phyloP scores from a whole-genome alignment of 2,329 filamentous ascomycete genomes.

The Fusarium scirpi region DNA sequence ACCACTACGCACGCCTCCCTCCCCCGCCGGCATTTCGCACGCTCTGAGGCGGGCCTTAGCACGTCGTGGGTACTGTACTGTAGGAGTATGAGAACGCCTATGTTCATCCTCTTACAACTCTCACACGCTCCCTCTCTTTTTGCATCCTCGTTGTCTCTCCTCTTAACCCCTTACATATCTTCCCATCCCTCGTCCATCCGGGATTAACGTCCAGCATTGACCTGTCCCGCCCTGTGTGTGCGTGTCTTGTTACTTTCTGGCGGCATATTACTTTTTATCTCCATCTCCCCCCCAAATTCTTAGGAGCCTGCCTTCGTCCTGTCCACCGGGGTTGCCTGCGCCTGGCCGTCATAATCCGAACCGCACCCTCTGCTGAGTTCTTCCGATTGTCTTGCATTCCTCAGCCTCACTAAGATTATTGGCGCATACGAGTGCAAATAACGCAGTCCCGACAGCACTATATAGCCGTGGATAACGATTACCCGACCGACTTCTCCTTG shows the following conservation, averaged over 20 bases:
- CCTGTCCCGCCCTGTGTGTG: conserved; percentile 25
- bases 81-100: conserved; percentile 43
- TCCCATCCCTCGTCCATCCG: conserved; percentile 29
- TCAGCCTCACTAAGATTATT: conserved; percentile 44
- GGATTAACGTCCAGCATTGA: conserved; percentile 36
- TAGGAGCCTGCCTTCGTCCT: conserved; percentile 25
- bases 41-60: conserved; percentile 40
- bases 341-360: conserved; percentile 42
- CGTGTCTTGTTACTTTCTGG: conserved; percentile 10
- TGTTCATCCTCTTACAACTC: conserved; percentile 42
- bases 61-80: conserved; percentile 30
- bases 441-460: conserved; percentile 31
- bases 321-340: conserved; percentile 26
- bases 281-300: conserved; percentile 28
- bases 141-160: conserved; percentile 35
- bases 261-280: conserved; percentile 39
- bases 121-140: conserved; percentile 35
- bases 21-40: conserved; percentile 48
- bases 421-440: conserved; percentile 32
- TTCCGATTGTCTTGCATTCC: conserved; percentile 43
- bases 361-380: conserved; percentile 29
- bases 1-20: conserved; percentile 47
- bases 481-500: conserved; percentile 33
- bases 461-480: conserved; percentile 29
- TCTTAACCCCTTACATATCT: conserved; percentile 31